phyloP scores from a whole-genome alignment of 2,329 filamentous ascomycete species.

The Ceratocystis cacaofunesta region DNA sequence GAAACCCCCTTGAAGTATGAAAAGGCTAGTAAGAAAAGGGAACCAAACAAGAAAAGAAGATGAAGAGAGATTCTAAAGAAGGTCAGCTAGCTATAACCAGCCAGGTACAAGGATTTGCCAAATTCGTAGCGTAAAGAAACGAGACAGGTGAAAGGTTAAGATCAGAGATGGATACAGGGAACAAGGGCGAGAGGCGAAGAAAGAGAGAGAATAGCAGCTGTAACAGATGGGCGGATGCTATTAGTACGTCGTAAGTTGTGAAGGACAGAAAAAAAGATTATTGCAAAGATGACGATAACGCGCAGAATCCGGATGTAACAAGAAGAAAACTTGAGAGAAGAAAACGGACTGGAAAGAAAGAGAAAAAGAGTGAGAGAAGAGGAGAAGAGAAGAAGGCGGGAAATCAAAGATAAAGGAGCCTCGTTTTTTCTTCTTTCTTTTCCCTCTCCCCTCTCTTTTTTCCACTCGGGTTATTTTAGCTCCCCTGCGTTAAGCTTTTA shows the following conservation, averaged over 20 bases:
- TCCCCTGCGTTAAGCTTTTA: constrained; percentile 5
- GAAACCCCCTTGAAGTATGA: neutral
- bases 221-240: neutral
- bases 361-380: constrained; percentile 10
- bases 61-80: neutral
- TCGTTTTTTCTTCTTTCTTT: neutral
- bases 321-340: neutral
- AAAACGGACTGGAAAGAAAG: neutral
- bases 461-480: neutral
- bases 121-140: neutral
- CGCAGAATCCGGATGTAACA: neutral
- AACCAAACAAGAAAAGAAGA: neutral
- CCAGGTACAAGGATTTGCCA: constrained; percentile 1
- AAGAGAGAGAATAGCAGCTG: neutral
- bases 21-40: neutral
- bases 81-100: neutral
- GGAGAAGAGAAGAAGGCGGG: constrained; percentile 12
- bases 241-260: neutral
- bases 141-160: neutral
- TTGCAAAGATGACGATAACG: neutral
- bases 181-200: neutral
- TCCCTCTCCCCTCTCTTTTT: neutral
- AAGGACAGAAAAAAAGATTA: neutral
- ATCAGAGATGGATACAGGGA: constrained; percentile 1
- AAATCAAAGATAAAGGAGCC: constrained; percentile 6